Conservation (phyloP, 306 rosid genomes). For the Malus orientalis region DNA sequence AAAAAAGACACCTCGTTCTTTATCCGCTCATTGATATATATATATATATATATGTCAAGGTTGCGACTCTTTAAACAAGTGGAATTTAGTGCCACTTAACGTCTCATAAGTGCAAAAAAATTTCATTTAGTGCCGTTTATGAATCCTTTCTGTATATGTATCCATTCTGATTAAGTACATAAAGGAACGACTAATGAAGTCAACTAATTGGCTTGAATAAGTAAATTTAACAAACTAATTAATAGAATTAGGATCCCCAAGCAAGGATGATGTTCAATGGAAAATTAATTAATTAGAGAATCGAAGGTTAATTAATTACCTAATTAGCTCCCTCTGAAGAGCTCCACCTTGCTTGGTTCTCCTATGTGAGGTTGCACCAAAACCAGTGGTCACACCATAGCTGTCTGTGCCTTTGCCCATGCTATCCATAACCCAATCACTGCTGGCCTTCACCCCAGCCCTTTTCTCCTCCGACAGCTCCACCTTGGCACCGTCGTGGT, state of each 20-base stretch:
- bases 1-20: too few relatives aligned
- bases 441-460: slow-evolving; percentile 65
- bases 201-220: neutral
- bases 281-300: neutral
- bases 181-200: neutral
- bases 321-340: slow-evolving; percentile 81
- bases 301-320: slow-evolving; percentile 29
- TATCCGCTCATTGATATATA: too few relatives aligned
- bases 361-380: slow-evolving; percentile 89
- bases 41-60: neutral
- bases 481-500: slow-evolving; percentile 19
- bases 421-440: slow-evolving; percentile 79
- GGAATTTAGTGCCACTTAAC: too few relatives aligned
- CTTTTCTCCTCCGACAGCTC: slow-evolving; percentile 47
- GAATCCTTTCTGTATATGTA: too few relatives aligned
- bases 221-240: too few relatives aligned
- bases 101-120: too few relatives aligned
- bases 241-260: neutral
- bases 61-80: too few relatives aligned
- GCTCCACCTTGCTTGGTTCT: slow-evolving; percentile 87
- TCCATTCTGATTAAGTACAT: too few relatives aligned
- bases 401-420: slow-evolving; percentile 73
- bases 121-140: too few relatives aligned
- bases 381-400: slow-evolving; percentile 85
- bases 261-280: neutral